Conservation (phyloP, 2,329 filamentous ascomycete species). For the Ceratocystis lukuohia region DNA sequence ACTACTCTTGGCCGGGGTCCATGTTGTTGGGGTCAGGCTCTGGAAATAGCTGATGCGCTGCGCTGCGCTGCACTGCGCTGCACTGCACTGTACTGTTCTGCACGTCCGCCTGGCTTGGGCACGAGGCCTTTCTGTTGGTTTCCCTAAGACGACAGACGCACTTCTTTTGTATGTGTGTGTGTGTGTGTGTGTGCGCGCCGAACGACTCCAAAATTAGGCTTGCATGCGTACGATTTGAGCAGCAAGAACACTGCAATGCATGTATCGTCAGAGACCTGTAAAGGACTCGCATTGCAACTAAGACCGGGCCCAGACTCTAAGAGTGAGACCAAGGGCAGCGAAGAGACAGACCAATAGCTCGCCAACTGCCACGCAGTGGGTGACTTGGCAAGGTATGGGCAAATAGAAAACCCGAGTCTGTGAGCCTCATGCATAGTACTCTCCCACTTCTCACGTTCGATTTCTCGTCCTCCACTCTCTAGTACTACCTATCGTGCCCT, state of each 20-base stretch:
- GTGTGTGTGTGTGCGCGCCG: neutral
- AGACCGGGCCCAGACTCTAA: neutral
- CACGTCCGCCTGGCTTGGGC: neutral
- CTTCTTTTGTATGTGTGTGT: too few species aligned
- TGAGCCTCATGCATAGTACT: neutral
- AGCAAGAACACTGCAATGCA: neutral
- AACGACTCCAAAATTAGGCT: neutral
- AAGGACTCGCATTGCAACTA: neutral
- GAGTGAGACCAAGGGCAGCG: neutral
- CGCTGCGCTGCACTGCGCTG: too few species aligned
- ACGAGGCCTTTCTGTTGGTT: neutral
- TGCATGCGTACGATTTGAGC: neutral
- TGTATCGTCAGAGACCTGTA: neutral
- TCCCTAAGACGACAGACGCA: neutral
- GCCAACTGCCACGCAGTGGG: neutral
- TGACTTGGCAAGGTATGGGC: neutral
- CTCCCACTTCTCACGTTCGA: neutral
- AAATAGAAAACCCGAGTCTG: neutral
- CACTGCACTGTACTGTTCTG: neutral
- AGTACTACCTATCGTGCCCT: neutral
- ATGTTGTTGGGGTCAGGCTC: neutral
- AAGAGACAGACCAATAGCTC: neutral
- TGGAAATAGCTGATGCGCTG: neutral
- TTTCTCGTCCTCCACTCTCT: neutral
- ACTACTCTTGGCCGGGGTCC: neutral